Conservation (phyloP, 495 filamentous ascomycete genomes). For the Emericellopsis terricola region DNA sequence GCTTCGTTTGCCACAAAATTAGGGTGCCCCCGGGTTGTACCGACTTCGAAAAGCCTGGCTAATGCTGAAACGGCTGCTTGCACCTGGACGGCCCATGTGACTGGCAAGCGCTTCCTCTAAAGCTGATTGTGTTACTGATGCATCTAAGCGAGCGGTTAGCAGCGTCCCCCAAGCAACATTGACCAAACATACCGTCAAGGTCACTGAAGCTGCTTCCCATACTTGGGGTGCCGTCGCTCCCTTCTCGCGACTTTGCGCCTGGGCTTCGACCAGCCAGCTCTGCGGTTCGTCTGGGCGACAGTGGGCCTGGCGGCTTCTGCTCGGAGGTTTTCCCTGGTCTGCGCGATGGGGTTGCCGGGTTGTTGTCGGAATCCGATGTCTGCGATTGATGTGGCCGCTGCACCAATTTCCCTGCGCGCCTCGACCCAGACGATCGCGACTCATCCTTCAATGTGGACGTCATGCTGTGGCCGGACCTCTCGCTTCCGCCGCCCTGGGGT, state of each 20-base stretch:
- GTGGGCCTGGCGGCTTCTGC: constrained; percentile 6
- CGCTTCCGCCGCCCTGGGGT: no score
- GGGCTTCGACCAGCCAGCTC: constrained; percentile 41
- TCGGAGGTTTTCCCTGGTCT: constrained; percentile 3
- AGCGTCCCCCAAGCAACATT: background rate
- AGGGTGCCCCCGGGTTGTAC: constrained; percentile 7
- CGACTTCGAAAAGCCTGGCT: constrained; percentile 32
- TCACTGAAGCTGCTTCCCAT: constrained; percentile 98
- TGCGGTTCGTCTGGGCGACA: constrained; percentile 35
- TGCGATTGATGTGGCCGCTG: constrained; percentile 18
- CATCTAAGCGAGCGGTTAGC: constrained; percentile 32
- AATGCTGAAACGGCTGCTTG: constrained; percentile 65
- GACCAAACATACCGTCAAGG: constrained; percentile 53
- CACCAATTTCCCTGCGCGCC: constrained; percentile 5
- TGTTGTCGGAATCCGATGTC: constrained; percentile 41
- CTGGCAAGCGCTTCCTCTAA: constrained; percentile 87
- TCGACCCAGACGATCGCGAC: constrained; percentile 11
- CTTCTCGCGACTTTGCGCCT: constrained; percentile 32
- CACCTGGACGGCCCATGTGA: constrained; percentile 73
- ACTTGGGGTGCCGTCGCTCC: constrained; percentile 78
- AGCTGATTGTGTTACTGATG: constrained; percentile 84
- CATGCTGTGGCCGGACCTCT: constrained; percentile 24
- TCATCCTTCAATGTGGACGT: constrained; percentile 42
- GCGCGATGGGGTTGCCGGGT: constrained; percentile 32
- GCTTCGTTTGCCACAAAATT: no score